Base-by-base conservation (phyloP, 495 filamentous ascomycete genomes). In the Podospora bellae-mahoneyi region DNA sequence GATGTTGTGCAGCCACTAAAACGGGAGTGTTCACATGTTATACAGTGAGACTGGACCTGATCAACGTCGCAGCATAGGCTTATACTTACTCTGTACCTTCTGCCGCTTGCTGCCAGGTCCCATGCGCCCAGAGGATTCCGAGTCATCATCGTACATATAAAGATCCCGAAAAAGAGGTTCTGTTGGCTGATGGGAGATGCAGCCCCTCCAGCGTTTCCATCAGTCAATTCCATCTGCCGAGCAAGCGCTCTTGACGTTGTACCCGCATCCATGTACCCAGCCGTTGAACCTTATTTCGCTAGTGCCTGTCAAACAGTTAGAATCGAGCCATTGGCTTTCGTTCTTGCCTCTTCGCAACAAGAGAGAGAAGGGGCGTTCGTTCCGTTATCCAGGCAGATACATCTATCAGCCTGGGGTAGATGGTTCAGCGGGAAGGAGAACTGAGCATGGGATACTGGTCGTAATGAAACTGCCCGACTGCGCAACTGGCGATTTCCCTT, bases 91-190 rank as follows among this genome's bases (percentile, higher is more conserved):
- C 7, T 5, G 7, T 32, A 32, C 30, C 30, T 32, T 5, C 30
- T 6, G 4, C 30, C 30, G 16, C 54, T 56, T 4, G 55, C 55
- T 20, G 55, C 4, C 55, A 58, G 55, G 23, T 58, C n/a, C 23
- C 23, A 58, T 26, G 23, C 19, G n/a, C 13, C n/a, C 55, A 58
- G n/a, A 26, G n/a, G 55, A 26, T 15, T 20, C 55, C 2, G 19
- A 56, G 55, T 20, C 55, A 19, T 58, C 55, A 58, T 58, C 55
- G 55, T 58, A 58, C 55, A 58, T 58, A 18, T 20, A n/a, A 10
- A 58, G 55, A 58, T 58, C 55, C 3, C 5, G 55, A 58, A 6
- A 5, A 58, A 58, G 23, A 58, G 55, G 9, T 58, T 58, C n/a
- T 19, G 55, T 58, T 26, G 55, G 55, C n/a, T 58, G 9, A 16